These are phyloP conservation scores for Trichoderma guizhouense DNA, from an alignment of 2,329 filamentous ascomycete genomes.

Conservation along the genomic window DNA sequence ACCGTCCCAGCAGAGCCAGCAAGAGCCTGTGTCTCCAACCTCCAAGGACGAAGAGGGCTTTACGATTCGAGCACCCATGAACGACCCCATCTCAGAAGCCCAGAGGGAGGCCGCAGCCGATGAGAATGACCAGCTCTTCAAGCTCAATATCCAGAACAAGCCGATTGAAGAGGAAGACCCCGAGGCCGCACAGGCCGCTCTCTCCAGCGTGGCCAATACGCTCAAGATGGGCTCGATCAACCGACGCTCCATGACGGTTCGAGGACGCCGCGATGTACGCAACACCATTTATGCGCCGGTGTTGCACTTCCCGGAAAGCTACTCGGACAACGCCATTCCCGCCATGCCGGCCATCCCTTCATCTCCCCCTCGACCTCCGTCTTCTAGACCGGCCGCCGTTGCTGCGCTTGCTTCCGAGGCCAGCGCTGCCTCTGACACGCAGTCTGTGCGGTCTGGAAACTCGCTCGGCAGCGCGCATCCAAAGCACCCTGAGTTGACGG, in stretches of 20 bases:
- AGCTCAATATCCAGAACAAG: slow-evolving; percentile 74
- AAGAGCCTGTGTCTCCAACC: slow-evolving; percentile 17
- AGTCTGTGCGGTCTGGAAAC: slow-evolving; percentile 85
- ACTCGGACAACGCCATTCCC: slow-evolving; percentile 30
- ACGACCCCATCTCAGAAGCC: slow-evolving; percentile 68
- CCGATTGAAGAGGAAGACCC: slow-evolving; percentile 76
- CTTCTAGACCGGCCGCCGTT: slow-evolving; percentile 44
- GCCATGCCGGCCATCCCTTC: slow-evolving; percentile 25
- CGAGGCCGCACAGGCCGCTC: slow-evolving; percentile 67
- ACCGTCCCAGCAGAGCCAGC: slow-evolving; percentile 42
- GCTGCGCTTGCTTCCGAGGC: slow-evolving; percentile 61
- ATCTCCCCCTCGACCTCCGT: slow-evolving; percentile 19
- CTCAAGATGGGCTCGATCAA: slow-evolving; percentile 61
- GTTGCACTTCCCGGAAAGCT: slow-evolving; percentile 34
- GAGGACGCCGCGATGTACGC: slow-evolving; percentile 85
- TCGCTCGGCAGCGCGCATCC: slow-evolving; percentile 69
- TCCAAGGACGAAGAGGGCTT: slow-evolving; percentile 69
- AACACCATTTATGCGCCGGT: slow-evolving; percentile 81
- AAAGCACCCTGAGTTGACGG: slow-evolving; percentile 77
- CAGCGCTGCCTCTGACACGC: slow-evolving; percentile 71
- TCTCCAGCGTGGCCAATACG: slow-evolving; percentile 72
- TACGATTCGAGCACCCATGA: slow-evolving; percentile 62
- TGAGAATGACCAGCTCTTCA: slow-evolving; percentile 66
- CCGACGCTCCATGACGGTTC: slow-evolving; percentile 70
- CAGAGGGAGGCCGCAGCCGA: slow-evolving; percentile 59